These are phyloP conservation scores for Geotrichum histeridarum DNA, from an alignment of 1,139 yeast genomes.

Conservation along the genomic window DNA sequence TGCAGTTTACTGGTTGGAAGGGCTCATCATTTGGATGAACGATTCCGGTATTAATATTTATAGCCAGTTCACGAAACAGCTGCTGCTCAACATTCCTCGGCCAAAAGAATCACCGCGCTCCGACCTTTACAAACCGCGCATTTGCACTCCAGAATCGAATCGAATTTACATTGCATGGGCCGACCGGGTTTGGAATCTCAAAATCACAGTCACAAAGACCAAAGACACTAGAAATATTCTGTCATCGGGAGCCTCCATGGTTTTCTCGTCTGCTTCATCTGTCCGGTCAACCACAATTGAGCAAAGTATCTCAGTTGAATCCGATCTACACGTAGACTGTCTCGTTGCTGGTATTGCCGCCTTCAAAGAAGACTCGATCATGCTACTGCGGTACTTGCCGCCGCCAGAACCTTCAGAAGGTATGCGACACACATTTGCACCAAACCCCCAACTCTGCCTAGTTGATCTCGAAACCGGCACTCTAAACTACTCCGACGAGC, in stretches of 20 bases:
- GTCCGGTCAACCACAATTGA: constrained; percentile 37
- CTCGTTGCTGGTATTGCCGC: constrained; percentile 74
- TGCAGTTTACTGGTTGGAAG: constrained; percentile 52
- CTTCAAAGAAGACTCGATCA: constrained; percentile 42
- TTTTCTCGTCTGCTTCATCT: constrained; percentile 19
- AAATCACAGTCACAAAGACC: constrained; percentile 36
- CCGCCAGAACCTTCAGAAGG: constrained; percentile 26
- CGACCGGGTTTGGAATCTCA: constrained; percentile 65
- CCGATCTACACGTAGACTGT: constrained; percentile 51
- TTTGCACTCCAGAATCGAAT: constrained; percentile 61
- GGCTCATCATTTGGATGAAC: constrained; percentile 74
- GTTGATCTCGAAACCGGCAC: constrained; percentile 62
- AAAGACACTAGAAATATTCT: constrained; percentile 9
- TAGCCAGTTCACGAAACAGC: constrained; percentile 25
- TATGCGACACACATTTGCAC: constrained; percentile 21
- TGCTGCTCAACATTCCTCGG: constrained; percentile 49
- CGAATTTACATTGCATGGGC: constrained; percentile 81
- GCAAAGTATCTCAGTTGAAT: constrained; percentile 53
- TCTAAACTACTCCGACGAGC: constrained; percentile 78
- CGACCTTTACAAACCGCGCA: constrained; percentile 79
- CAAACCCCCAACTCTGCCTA: constrained; percentile 67
- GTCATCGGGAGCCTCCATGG: constrained; percentile 26
- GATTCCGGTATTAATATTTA: constrained; percentile 61
- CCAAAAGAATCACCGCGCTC: constrained; percentile 64
- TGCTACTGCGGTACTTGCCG: constrained; percentile 41